phyloP scores from a whole-genome alignment of 306 rosid species.

The Vachellia collinsii region DNA sequence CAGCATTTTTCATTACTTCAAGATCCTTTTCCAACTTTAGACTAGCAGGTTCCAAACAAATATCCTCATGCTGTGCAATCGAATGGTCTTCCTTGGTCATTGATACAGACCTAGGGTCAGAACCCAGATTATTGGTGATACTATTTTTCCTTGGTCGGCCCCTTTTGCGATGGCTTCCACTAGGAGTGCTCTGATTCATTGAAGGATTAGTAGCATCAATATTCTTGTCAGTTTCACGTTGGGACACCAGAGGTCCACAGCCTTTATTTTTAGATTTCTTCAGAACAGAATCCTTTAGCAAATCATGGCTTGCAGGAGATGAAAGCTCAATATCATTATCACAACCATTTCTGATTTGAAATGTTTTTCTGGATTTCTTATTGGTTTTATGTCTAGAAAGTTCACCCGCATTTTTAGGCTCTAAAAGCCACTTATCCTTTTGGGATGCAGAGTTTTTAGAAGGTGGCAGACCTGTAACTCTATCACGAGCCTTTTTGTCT shows the following conservation, averaged over 20 bases:
- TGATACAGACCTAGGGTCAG: slow-evolving; percentile 32
- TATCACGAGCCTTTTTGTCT: slow-evolving; percentile 29
- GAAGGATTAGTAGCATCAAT: slow-evolving; percentile 2
- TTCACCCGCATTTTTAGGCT: not conserved
- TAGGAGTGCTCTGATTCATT: slow-evolving; percentile 20
- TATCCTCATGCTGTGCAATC: slow-evolving; percentile 36
- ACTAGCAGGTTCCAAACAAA: slow-evolving; percentile 31
- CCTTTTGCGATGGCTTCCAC: slow-evolving; percentile 39
- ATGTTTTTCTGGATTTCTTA: slow-evolving; percentile 13
- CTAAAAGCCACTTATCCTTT: not conserved
- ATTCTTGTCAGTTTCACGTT: slow-evolving; percentile 39
- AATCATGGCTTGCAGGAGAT: not conserved
- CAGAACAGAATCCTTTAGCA: not conserved
- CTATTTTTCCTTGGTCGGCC: slow-evolving; percentile 49
- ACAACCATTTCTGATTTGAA: slow-evolving; percentile 25
- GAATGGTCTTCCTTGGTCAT: slow-evolving; percentile 35
- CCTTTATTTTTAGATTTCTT: not conserved
- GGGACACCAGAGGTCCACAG: not conserved
- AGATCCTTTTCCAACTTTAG: slow-evolving; percentile 34
- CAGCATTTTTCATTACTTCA: slow-evolving; percentile 34
- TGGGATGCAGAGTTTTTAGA: slow-evolving; percentile 8
- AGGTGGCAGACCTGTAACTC: slow-evolving; percentile 3
- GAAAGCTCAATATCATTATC: slow-evolving; percentile 12
- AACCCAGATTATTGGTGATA: slow-evolving; percentile 33
- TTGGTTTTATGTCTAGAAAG: slow-evolving; percentile 32